Evolutionary conservation across 2,329 filamentous ascomycete species (phyloP), one percentile per base, ranked within the genome.

Genomic region (Colletotrichum cordylinicola): DNA sequence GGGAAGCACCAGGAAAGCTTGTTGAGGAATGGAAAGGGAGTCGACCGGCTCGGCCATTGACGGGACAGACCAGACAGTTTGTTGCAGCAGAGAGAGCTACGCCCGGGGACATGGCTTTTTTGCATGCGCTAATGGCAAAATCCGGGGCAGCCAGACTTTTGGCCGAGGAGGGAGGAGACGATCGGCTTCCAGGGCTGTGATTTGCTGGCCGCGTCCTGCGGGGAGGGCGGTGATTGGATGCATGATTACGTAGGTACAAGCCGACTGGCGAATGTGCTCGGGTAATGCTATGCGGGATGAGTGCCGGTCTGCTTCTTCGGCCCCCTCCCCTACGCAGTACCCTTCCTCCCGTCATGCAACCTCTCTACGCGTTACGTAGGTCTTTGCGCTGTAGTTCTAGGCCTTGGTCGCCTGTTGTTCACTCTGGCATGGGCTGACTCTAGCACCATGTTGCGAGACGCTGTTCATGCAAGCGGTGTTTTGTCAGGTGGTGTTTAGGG

Each of bases 41-140:
- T 35, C n/a, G 43, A 58, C 37, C 39, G 33, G 66, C 24, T 16
- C 18, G 70, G 55, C 39, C 70, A 73, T 73, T 70, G 70, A 69
- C 58, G 68, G 71, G 58, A 43, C 24, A 33, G 48, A 43, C 48
- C 24, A 33, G 48, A 43, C 48, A 68, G 37, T 18, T 24, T 27
- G 10, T 31, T 29, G 56, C 58, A 61, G 43, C 56, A 39, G 55
- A 64, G 48, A 60, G 52, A 68, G 52, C 52, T 37, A 61, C 52
- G 68, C 35, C 67, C 56, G 69, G 37, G 58, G 62, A 61, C 52
- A 69, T 65, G 74, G 60, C 58, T 61, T 61, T 61, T 29, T 27
- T 39, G 70, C 64, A 68, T 62, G 70, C 74, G 74, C 74, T 74
- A 75, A 75, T 75, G 74, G 66, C 74, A 76, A 74, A 76, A 75